Base-by-base conservation (phyloP, 2,329 filamentous ascomycete genomes). In the Claviceps paspali region DNA sequence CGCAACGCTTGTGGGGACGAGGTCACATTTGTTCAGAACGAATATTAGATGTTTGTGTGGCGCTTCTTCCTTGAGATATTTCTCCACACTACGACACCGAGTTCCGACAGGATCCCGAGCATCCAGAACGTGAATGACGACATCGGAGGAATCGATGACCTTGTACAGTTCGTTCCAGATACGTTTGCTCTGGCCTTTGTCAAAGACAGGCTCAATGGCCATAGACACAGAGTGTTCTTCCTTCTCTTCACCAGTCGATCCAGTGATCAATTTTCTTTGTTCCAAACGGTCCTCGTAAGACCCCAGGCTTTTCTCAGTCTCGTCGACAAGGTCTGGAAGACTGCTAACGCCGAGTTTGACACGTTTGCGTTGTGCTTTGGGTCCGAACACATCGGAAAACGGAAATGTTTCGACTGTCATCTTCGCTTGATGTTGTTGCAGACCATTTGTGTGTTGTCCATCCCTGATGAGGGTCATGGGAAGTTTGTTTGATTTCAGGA, bases 131-230 rank as follows among this genome's bases (percentile, higher is more conserved):
- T 95, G 91, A n/a, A 98, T 80, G 32, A 98, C 76, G 26, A 98
- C 88, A 59, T 98, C 91, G 8, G 82, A 91, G 3, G 85, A 92
- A 61, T 95, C 88, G 43, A 95, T 91, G 51, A 91, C 86, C 62
- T 93, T 92, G 68, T 91, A 78, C 6, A 96, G 64, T 56, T 98
- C 88, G 61, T 96, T 96, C 87, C 85, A 94, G 48, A 94, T 94
- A 47, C 91, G 73, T 62, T 94, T 94, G 52, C 80, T 88, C 58
- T 94, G 87, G 14, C 91, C 91, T 62, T 96, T 96, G 49, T 73
- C 80, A 61, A 96, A 96, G 41, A 96, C 83, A 28, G 87, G 79
- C 54, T 88, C 83, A 47, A 77, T 70, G n/a, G 82, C 77, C 50
- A 74, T 73, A 6, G 74, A 67, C 11, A 61, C 47, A 27, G 64